These are phyloP conservation scores for Venustampulla echinocandica DNA, from an alignment of 495 filamentous ascomycete species.

Conservation along the genomic window DNA sequence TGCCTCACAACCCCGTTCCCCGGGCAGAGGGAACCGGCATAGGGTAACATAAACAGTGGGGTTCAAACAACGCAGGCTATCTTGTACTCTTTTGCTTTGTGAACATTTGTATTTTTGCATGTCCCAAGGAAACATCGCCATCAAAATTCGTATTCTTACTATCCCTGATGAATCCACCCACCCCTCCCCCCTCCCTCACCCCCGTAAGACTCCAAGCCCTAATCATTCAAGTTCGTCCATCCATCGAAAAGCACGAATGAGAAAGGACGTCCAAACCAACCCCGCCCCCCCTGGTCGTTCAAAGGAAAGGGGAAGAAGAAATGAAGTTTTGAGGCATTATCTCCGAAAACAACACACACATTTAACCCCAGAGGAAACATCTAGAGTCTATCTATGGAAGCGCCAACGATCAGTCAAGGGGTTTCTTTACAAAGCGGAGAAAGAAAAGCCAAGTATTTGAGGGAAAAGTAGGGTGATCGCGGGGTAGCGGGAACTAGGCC, in stretches of 20 bases:
- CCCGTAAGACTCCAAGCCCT: neutral
- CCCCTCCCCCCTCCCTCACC: neutral
- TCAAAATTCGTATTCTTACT: neutral
- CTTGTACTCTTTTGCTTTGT: no score
- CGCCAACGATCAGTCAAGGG: conserved; percentile 25
- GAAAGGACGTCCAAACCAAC: conserved; percentile 8
- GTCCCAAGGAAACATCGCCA: neutral
- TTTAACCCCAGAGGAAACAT: neutral
- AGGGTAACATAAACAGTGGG: no score
- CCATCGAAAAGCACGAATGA: conserved; percentile 13
- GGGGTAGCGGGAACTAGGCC: no score
- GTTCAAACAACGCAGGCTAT: no score
- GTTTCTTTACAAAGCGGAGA: conserved; percentile 12
- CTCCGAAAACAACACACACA: no score
- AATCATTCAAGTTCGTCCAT: conserved; percentile 8
- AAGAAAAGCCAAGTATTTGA: neutral
- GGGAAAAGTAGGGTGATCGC: neutral
- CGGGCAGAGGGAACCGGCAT: no score
- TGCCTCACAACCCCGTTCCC: no score
- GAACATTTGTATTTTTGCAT: no score
- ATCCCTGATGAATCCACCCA: neutral
- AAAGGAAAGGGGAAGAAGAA: no score
- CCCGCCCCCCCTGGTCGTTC: no score
- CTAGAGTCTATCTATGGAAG: conserved; percentile 25
- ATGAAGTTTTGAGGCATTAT: no score